Percentiles rank a stretch among this genome's conserved stretches.
Conservation (phyloP, 1,284 basidiomycete genomes). For the Hortiboletus rubellus region DNA sequence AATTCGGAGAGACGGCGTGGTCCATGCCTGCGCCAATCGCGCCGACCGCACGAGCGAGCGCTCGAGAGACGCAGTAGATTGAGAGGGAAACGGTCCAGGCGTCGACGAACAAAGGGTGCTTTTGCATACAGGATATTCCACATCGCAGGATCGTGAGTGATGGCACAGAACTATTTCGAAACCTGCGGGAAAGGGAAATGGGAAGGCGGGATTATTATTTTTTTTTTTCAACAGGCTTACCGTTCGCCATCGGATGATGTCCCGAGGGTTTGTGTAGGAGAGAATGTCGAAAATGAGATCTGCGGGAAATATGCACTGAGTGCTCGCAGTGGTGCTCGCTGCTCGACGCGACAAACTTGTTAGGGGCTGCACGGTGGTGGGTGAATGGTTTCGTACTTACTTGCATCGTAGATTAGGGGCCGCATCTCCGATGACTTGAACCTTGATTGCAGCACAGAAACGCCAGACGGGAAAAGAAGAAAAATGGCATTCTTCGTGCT, state of each 20-base stretch:
- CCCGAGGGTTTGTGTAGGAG: background rate
- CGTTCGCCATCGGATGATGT: background rate
- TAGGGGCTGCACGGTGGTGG: too few species aligned
- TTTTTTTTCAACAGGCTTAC: background rate
- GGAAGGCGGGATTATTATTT: too few species aligned
- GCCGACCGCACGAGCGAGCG: background rate
- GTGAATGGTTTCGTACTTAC: too few species aligned
- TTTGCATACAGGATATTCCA: background rate
- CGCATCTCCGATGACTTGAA: too few species aligned
- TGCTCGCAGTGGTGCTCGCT: too few species aligned
- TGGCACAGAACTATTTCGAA: background rate
- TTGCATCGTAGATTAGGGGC: too few species aligned
- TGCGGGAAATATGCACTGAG: background rate
- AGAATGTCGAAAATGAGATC: background rate
- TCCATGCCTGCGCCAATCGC: background rate
- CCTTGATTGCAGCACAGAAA: too few species aligned
- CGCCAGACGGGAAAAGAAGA: too few species aligned
- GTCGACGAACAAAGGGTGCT: background rate
- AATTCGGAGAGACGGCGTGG: background rate
- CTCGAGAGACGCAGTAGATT: background rate
- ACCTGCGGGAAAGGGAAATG: background rate
- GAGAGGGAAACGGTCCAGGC: background rate
- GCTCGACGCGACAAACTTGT: too few species aligned
- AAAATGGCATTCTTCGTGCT: too few species aligned
- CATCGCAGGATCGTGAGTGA: background rate